phyloP scores from a whole-genome alignment of 2,329 filamentous ascomycete genomes.

The Fusarium vanettenii region DNA sequence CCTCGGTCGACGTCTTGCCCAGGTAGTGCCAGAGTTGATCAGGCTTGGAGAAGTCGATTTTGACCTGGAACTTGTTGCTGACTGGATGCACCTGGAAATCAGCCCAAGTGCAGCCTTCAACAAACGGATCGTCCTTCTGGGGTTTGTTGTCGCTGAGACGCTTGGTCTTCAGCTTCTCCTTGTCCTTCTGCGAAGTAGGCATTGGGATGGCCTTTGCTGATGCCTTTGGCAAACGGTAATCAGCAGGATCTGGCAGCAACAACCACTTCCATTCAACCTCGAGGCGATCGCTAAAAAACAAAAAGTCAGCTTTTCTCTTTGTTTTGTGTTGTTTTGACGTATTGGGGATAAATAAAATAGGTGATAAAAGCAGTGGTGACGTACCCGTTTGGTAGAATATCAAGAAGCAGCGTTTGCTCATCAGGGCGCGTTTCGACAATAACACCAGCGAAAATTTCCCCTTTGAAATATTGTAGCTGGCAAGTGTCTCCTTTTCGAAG shows the following conservation, averaged over 20 bases:
- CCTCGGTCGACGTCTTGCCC: conserved; percentile 86
- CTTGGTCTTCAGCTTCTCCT: conserved; percentile 76
- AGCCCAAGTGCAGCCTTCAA: conserved; percentile 77
- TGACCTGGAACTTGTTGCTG: conserved; percentile 70
- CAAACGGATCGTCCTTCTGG: conserved; percentile 73
- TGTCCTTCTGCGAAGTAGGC: conserved; percentile 70
- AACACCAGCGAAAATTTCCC: conserved; percentile 90
- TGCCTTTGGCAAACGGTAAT: conserved; percentile 79
- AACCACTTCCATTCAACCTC: conserved; percentile 91
- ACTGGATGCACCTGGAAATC: conserved; percentile 79
- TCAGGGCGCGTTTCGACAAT: conserved; percentile 84
- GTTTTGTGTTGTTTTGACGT: neutral
- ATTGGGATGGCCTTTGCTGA: conserved; percentile 79
- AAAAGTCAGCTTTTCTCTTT: conserved; percentile 53
- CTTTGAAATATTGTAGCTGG: conserved; percentile 85
- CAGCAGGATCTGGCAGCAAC: conserved; percentile 75
- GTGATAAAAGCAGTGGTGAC: conserved; percentile 45
- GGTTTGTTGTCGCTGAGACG: conserved; percentile 71
- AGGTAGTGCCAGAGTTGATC: conserved; percentile 92
- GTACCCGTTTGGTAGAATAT: conserved; percentile 87
- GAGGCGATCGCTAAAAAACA: conserved; percentile 69
- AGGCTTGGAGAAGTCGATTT: conserved; percentile 77
- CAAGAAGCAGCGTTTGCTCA: conserved; percentile 82
- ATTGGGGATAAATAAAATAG: neutral
- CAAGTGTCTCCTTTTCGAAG: conserved; percentile 81